phyloP scores from a whole-genome alignment of 768 basidiomycete genomes.

The Rhizopogon vinicolor region DNA sequence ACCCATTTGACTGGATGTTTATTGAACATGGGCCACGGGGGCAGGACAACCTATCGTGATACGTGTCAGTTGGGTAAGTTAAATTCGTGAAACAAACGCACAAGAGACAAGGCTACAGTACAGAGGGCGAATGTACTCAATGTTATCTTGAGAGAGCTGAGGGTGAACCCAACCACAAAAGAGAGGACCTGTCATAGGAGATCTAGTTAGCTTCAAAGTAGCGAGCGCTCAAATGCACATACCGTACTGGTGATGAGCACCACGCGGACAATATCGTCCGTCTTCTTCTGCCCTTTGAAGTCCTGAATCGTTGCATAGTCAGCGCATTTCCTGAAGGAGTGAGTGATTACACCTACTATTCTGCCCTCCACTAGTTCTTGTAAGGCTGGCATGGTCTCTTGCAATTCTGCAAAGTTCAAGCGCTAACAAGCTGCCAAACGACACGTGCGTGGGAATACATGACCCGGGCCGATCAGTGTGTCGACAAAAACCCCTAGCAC shows the following conservation, averaged over 20 bases:
- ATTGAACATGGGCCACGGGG: slow-evolving; percentile 69
- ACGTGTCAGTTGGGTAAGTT: neutral
- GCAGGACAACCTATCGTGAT: slow-evolving; percentile 47
- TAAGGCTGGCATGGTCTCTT: slow-evolving; percentile 15
- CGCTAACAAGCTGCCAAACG: neutral
- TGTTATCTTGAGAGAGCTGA: slow-evolving; percentile 21
- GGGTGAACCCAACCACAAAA: slow-evolving; percentile 23
- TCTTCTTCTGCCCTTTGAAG: slow-evolving; percentile 26
- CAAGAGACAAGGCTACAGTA: neutral
- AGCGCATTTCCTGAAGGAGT: neutral
- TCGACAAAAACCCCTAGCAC: too few species aligned
- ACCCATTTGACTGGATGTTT: slow-evolving; percentile 61
- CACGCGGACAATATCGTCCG: slow-evolving; percentile 19
- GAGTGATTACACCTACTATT: slow-evolving; percentile 16
- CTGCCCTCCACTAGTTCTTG: slow-evolving; percentile 25
- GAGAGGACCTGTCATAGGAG: slow-evolving; percentile 19
- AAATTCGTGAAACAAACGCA: neutral
- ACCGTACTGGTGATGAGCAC: slow-evolving; percentile 20
- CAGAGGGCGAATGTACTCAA: slow-evolving; percentile 9
- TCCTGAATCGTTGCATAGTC: slow-evolving; percentile 15
- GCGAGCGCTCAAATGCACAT: slow-evolving; percentile 1
- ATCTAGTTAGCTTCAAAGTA: neutral
- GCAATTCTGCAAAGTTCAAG: neutral
- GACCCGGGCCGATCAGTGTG: too few species aligned
- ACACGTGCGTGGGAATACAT: neutral